Evolutionary conservation across 495 filamentous ascomycete genomes (phyloP), one percentile per base, ranked within the genome.

Genomic region (Oidiodendron maius): DNA sequence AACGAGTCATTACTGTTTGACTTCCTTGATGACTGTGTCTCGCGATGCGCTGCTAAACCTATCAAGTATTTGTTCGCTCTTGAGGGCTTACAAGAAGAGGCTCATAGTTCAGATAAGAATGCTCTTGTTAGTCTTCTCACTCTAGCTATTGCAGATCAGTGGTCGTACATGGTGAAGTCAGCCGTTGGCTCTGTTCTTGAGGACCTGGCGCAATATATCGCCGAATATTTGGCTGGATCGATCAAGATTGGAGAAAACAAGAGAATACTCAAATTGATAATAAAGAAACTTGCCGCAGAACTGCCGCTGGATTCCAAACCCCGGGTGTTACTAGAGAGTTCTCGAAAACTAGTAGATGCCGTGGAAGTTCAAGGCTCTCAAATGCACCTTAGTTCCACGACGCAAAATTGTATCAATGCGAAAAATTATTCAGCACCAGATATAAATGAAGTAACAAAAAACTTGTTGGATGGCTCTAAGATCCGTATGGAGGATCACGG

Each of bases 1-100:
- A 56, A 50, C 26, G 53, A 47, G 36, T 51, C 57, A 6, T 36
- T 51, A 1, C 51, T 81, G 1, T 78, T 80, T 62, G 51, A 75
- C 3, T 95, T 91, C 55, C 60, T 96, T 43, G 89, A 96, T 51
- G 87, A 90, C 40, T 93, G 87, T 61, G 67, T 83, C 15, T 75
- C 75, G 34, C 78, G 88, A 13, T 81, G 82, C 40, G 78, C 80
- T 4, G 82, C 78, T 43, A 78, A 78, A 32, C 82, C 85, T 4
- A 77, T 88, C 55, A 89, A 94, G 56, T 91, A 93, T 58, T 64
- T 84, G 5, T 78, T 84, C 40, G 43, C 71, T 13, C 52, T 71
- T 26, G 56, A 60, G 21, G 42, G 50, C 21, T 50, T 51, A 4
- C 23, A 36, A 4, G 23, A 56, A 57, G 46, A 57, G 66, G n/a